Percentiles rank a stretch among this genome's conserved stretches.
Conservation (phyloP, 2,329 filamentous ascomycete species). For the Westerdykella aurantiaca region DNA sequence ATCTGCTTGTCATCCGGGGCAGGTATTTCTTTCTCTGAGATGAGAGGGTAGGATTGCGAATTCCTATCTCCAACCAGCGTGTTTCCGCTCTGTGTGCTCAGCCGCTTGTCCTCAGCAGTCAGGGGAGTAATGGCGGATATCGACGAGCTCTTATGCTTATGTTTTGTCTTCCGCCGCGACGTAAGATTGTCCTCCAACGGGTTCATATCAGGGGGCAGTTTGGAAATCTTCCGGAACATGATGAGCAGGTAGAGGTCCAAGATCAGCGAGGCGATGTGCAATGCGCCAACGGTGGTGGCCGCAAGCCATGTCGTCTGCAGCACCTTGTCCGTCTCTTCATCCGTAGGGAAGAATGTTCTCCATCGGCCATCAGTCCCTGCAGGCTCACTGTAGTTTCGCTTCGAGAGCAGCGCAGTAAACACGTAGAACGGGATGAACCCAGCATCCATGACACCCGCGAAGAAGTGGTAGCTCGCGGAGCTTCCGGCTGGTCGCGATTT, state of each 20-base stretch:
- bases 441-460: constrained; percentile 68
- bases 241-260: constrained; percentile 70
- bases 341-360: constrained; percentile 60
- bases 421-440: constrained; percentile 59
- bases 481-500: constrained; percentile 69
- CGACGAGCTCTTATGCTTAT: constrained; percentile 68
- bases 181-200: constrained; percentile 83
- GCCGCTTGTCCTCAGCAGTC: constrained; percentile 52
- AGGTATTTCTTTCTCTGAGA: constrained; percentile 24
- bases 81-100: constrained; percentile 46
- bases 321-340: constrained; percentile 53
- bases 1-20: constrained; percentile 47
- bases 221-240: constrained; percentile 74
- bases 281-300: constrained; percentile 55
- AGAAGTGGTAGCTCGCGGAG: constrained; percentile 83
- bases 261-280: constrained; percentile 65
- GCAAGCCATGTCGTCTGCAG: constrained; percentile 63
- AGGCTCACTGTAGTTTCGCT: constrained; percentile 47
- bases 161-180: constrained; percentile 54
- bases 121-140: constrained; percentile 40
- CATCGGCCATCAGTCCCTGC: constrained; percentile 51
- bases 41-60: constrained; percentile 28
- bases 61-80: constrained; percentile 33
- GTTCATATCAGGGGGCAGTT: constrained; percentile 90
- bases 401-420: constrained; percentile 52